Percentiles rank a stretch among this genome's conserved stretches.
phyloP scores from a whole-genome alignment of 1,284 basidiomycete species.

The Lentinula novae-zelandiae region DNA sequence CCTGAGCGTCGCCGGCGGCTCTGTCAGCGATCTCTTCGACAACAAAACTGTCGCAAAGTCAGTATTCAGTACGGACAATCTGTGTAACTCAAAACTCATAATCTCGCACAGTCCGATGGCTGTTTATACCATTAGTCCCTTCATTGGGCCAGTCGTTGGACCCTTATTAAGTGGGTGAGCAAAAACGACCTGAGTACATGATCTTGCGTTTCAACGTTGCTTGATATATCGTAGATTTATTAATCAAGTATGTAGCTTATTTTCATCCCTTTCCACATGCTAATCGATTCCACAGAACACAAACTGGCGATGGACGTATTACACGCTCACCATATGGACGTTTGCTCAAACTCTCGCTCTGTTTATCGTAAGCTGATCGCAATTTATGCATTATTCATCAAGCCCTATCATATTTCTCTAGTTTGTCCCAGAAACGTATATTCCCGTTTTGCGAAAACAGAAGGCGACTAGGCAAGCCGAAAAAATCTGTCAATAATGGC shows the following conservation, averaged over 20 bases:
- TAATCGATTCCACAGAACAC: constrained; percentile 48
- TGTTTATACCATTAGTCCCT: constrained; percentile 66
- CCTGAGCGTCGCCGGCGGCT: constrained; percentile 78
- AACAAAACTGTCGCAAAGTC: constrained; percentile 64
- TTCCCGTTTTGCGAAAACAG: constrained; percentile 56
- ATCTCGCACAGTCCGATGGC: constrained; percentile 63
- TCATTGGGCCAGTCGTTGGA: constrained; percentile 72
- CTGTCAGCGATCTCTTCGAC: constrained; percentile 71
- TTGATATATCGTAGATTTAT: constrained; percentile 28
- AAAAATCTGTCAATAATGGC: not conserved
- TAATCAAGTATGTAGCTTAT: constrained; percentile 30
- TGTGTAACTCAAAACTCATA: not conserved
- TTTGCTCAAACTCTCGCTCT: constrained; percentile 44
- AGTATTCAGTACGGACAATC: constrained; percentile 22
- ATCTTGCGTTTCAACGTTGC: not conserved
- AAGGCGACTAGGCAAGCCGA: constrained; percentile 46
- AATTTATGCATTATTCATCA: constrained; percentile 10
- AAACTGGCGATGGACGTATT: constrained; percentile 80
- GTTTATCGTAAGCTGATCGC: constrained; percentile 37
- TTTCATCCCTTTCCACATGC: constrained; percentile 24
- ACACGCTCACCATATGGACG: constrained; percentile 62
- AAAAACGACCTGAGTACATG: not conserved
- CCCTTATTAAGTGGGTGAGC: constrained; percentile 58
- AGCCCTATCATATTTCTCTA: constrained; percentile 28
- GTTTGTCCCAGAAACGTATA: constrained; percentile 76